Percentiles rank a stretch among this genome's conserved stretches.
Conservation (phyloP, 257 asterid species). For the Ajuga chamaepitys region DNA sequence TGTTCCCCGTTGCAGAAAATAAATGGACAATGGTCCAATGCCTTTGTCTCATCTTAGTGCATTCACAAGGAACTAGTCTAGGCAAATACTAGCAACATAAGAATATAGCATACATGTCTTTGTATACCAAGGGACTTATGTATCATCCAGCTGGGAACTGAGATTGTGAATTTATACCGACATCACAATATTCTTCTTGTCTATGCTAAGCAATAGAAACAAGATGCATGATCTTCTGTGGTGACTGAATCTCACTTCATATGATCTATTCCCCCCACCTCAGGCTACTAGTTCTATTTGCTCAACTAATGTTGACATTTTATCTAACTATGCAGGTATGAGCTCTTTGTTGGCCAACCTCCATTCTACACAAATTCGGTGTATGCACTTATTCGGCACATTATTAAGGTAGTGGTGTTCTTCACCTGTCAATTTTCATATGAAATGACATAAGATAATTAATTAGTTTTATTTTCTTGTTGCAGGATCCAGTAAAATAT, state of each 20-base stretch:
- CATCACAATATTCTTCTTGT: conserved; percentile 4
- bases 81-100: conserved; percentile 6
- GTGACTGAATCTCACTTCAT: conserved; percentile 1
- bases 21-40: not conserved
- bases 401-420: conserved; percentile 59
- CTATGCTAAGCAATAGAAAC: conserved; percentile 6
- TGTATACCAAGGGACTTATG: not conserved
- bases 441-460: conserved; percentile 3
- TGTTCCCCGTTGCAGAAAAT: not conserved
- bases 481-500: conserved; percentile 95
- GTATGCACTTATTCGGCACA: conserved; percentile 93
- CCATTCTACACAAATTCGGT: conserved; percentile 98
- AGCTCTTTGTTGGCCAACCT: conserved; percentile 98
- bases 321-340: conserved; percentile 52
- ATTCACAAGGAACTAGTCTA: conserved; percentile 11
- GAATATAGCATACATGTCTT: not conserved
- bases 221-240: conserved; percentile 1
- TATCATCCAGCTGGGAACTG: not conserved
- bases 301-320: not conserved
- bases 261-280: not conserved
- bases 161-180: not conserved
- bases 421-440: conserved; percentile 3
- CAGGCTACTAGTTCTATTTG: conserved; percentile 8
- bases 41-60: not conserved
- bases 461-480: conserved; percentile 7